Evolutionary conservation across 768 basidiomycete species (phyloP).

Genomic region (Epithele typhae): DNA sequence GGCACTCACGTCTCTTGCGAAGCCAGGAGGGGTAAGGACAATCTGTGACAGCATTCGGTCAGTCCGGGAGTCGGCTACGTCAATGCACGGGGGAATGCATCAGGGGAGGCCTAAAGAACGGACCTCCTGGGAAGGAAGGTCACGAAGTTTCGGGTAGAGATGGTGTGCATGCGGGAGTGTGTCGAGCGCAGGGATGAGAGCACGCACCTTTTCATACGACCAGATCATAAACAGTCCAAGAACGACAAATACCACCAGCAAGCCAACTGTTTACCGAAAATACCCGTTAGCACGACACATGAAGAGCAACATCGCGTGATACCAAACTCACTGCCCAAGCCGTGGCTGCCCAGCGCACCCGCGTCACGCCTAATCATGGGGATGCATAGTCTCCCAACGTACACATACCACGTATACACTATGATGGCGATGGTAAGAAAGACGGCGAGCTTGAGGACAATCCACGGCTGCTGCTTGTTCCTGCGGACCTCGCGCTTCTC

Average conservation of each 20-base stretch:
- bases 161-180: too few relatives aligned
- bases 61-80: too few relatives aligned
- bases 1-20: conserved; percentile 56
- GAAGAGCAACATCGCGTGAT: neutral
- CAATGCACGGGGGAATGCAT: too few relatives aligned
- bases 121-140: too few relatives aligned
- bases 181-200: neutral
- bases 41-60: conserved; percentile 37
- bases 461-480: conserved; percentile 63
- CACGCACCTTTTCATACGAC: conserved; percentile 72
- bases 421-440: conserved; percentile 55
- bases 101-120: neutral
- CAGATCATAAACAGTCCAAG: conserved; percentile 71
- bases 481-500: conserved; percentile 38
- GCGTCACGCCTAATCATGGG: conserved; percentile 55
- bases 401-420: conserved; percentile 73
- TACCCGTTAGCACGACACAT: neutral
- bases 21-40: conserved; percentile 62
- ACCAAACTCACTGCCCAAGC: conserved; percentile 60
- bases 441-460: conserved; percentile 65
- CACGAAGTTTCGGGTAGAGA: too few relatives aligned
- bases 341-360: conserved; percentile 42
- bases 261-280: conserved; percentile 44
- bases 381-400: conserved; percentile 65
- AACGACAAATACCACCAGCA: conserved; percentile 58